Evolutionary conservation across 73 alveolate genomes (phyloP).

Genomic region (Tetrahymena elliotti): DNA sequence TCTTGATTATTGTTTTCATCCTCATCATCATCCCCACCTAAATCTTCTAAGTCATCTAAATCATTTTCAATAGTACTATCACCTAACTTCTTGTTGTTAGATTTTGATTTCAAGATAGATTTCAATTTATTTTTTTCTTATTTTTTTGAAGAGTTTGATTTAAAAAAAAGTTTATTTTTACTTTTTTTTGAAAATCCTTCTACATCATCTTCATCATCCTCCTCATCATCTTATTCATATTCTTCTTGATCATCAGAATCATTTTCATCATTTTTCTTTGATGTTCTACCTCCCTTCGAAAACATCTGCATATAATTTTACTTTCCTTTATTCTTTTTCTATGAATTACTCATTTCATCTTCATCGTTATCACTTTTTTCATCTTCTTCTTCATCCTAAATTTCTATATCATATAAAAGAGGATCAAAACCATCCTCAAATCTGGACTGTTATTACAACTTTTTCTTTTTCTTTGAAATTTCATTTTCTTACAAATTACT

Average conservation of each 20-base stretch:
- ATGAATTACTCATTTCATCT: background rate
- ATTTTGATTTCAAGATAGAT: background rate
- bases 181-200: background rate
- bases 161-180: background rate
- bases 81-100: background rate
- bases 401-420: background rate
- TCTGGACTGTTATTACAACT: background rate
- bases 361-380: background rate
- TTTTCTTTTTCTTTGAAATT: background rate
- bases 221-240: background rate
- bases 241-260: background rate
- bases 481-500: background rate
- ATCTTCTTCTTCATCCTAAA: background rate
- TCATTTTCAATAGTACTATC: background rate
- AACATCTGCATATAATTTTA: background rate
- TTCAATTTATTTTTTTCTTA: background rate
- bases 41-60: background rate
- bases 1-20: background rate
- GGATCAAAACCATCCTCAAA: background rate
- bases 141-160: background rate
- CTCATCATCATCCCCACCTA: background rate
- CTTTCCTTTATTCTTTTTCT: background rate
- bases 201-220: background rate
- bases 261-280: background rate
- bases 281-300: background rate